Evolutionary conservation across 2,329 filamentous ascomycete genomes (phyloP).

Genomic region (Celoporthe dispersa): DNA sequence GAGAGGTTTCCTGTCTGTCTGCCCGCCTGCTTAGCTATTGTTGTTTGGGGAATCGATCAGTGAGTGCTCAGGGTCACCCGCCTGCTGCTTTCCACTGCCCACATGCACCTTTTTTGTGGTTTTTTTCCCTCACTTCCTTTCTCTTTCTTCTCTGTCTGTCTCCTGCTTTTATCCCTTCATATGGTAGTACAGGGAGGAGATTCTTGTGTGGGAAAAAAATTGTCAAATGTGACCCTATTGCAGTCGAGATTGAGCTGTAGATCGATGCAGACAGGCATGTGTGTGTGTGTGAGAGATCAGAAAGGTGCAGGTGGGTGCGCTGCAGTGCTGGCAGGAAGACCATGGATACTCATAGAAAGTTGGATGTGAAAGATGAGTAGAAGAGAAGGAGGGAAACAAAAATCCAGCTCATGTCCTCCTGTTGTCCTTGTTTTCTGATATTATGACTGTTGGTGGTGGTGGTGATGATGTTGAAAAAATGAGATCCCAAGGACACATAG

Average conservation of each 20-base stretch:
- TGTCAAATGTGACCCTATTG: conserved; percentile 28
- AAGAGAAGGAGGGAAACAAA: background rate
- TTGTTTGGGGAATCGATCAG: conserved; percentile 20
- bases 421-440: background rate
- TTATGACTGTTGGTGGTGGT: background rate
- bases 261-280: conserved; percentile 15
- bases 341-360: background rate
- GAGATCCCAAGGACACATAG: background rate
- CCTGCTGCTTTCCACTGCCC: conserved; percentile 21
- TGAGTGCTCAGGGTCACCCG: conserved; percentile 16
- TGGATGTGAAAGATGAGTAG: background rate
- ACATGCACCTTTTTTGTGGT: conserved; percentile 4
- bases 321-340: conserved; percentile 8
- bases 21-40: conserved; percentile 19
- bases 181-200: background rate
- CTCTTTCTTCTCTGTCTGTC: background rate
- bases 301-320: background rate
- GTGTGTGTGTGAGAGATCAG: conserved; percentile 11
- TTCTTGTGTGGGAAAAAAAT: background rate
- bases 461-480: background rate
- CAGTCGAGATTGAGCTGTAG: conserved; percentile 24
- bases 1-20: conserved; percentile 10
- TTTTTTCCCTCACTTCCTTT: no score
- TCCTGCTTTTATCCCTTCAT: no score
- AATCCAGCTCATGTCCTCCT: background rate